Conservation (phyloP, 2,329 filamentous ascomycete genomes). For the Cladophialophora carrionii region DNA sequence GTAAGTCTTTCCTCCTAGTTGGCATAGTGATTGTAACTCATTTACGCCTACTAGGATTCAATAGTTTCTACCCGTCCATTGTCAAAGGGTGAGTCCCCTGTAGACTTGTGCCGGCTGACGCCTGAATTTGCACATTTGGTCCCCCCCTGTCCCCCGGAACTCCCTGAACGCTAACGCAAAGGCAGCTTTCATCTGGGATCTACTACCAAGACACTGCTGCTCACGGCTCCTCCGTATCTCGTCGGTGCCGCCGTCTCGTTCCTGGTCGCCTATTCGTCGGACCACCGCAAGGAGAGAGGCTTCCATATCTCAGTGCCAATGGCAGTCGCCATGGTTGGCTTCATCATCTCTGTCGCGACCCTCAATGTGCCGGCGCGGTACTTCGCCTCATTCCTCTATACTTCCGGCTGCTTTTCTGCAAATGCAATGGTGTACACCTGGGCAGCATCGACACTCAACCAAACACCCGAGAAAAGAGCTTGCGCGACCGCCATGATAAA, state of each 20-base stretch:
- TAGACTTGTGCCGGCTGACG: too few relatives aligned
- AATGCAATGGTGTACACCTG: constrained; percentile 51
- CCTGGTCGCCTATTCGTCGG: constrained; percentile 47
- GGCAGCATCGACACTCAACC: constrained; percentile 27
- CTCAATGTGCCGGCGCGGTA: constrained; percentile 57
- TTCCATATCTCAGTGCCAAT: constrained; percentile 18
- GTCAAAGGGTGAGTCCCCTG: constrained; percentile 41
- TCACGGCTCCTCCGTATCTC: constrained; percentile 58
- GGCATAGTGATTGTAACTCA: neutral
- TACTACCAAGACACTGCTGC: constrained; percentile 55
- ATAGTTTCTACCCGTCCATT: constrained; percentile 60
- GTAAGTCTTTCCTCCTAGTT: neutral
- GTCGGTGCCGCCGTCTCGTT: constrained; percentile 57
- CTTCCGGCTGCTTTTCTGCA: constrained; percentile 51
- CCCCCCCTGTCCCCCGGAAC: too few relatives aligned
- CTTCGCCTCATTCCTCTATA: constrained; percentile 55
- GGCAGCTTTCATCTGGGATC: constrained; percentile 44
- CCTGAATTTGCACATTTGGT: too few relatives aligned
- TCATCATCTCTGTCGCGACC: constrained; percentile 59
- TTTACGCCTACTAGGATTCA: constrained; percentile 31
- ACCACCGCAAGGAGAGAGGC: constrained; percentile 20
- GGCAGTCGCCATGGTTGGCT: constrained; percentile 48
- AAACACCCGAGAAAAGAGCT: constrained; percentile 58
- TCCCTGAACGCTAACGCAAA: too few relatives aligned
- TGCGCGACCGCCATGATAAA: constrained; percentile 60